Percentiles rank a stretch among this genome's conserved stretches.
phyloP scores from a whole-genome alignment of 768 basidiomycete species.

The Pleurotus cornucopiae region DNA sequence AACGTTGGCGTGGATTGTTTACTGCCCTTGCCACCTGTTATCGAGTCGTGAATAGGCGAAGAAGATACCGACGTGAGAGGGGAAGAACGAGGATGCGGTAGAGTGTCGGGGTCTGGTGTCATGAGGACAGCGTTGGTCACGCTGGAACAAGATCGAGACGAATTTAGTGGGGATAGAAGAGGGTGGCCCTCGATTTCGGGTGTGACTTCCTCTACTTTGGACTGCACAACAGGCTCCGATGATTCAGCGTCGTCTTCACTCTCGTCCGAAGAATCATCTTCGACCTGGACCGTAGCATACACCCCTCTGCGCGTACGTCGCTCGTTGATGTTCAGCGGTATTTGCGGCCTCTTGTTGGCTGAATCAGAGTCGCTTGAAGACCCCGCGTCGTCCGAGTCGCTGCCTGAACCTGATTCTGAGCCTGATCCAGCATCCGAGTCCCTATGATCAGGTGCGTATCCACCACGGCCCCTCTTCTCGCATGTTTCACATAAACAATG shows the following conservation, averaged over 20 bases:
- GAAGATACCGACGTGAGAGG: slow-evolving; percentile 40
- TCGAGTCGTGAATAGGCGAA: slow-evolving; percentile 10
- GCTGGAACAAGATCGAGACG: slow-evolving; percentile 32
- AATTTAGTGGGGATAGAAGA: slow-evolving; percentile 38
- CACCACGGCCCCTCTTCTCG: slow-evolving; percentile 70
- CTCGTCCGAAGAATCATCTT: slow-evolving; percentile 56
- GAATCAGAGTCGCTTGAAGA: slow-evolving; percentile 31
- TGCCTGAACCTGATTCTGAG: slow-evolving; percentile 49
- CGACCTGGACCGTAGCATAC: slow-evolving; percentile 63
- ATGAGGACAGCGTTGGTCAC: slow-evolving; percentile 23
- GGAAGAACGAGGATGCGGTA: slow-evolving; percentile 30
- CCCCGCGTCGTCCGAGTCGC: slow-evolving; percentile 34
- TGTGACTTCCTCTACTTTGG: slow-evolving; percentile 51
- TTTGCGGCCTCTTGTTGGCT: slow-evolving; percentile 30
- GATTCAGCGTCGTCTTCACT: slow-evolving; percentile 49
- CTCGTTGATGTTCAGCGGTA: slow-evolving; percentile 65
- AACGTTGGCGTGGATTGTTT: slow-evolving; percentile 31
- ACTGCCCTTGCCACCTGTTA: slow-evolving; percentile 26
- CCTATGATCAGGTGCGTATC: slow-evolving; percentile 60
- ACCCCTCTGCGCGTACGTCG: slow-evolving; percentile 79
- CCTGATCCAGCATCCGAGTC: slow-evolving; percentile 43
- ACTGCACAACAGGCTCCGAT: slow-evolving; percentile 41
- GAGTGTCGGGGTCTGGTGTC: slow-evolving; percentile 28
- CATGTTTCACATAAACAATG: slow-evolving; percentile 87
- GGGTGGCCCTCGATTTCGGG: slow-evolving; percentile 43